A percentile compares a stretch with the other conserved stretches of the same genome.
Conservation (phyloP, 805 yeast species). For the Suhomyces emberorum region DNA sequence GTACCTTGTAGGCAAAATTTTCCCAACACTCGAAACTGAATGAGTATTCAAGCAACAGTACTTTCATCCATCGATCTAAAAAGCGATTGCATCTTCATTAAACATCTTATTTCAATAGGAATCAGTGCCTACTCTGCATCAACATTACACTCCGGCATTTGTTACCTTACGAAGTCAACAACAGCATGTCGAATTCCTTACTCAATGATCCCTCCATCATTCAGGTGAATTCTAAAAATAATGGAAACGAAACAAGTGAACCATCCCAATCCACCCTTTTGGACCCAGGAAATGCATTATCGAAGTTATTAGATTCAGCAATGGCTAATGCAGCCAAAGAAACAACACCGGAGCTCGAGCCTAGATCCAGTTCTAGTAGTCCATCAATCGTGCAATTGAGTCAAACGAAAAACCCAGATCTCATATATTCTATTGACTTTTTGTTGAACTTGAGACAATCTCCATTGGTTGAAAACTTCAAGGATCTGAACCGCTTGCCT, state of each 20-base stretch:
- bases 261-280: slow-evolving; percentile 4
- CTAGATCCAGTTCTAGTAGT: slow-evolving; percentile 10
- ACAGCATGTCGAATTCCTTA: slow-evolving; percentile 16
- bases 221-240: slow-evolving; percentile 10
- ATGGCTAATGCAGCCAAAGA: slow-evolving; percentile 48
- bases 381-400: slow-evolving; percentile 5
- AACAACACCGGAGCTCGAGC: slow-evolving; percentile 34
- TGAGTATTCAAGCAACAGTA: no score
- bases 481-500: slow-evolving; percentile 35
- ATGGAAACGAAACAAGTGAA: slow-evolving; percentile 5
- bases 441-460: slow-evolving; percentile 32
- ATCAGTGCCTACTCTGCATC: no score
- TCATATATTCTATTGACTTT: slow-evolving; percentile 25
- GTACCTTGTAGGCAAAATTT: neutral
- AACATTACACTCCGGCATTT: no score
- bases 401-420: slow-evolving; percentile 9
- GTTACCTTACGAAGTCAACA: no score
- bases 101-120: no score
- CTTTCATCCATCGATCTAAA: no score
- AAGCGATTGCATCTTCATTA: no score
- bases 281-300: slow-evolving; percentile 37
- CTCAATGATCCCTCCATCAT: slow-evolving; percentile 32
- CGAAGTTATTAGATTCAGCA: slow-evolving; percentile 43
- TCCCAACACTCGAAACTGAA: neutral
- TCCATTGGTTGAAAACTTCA: slow-evolving; percentile 32